Conservation (phyloP, 371 early-diverging fungal genomes). For the Apophysomyces sp. region DNA sequence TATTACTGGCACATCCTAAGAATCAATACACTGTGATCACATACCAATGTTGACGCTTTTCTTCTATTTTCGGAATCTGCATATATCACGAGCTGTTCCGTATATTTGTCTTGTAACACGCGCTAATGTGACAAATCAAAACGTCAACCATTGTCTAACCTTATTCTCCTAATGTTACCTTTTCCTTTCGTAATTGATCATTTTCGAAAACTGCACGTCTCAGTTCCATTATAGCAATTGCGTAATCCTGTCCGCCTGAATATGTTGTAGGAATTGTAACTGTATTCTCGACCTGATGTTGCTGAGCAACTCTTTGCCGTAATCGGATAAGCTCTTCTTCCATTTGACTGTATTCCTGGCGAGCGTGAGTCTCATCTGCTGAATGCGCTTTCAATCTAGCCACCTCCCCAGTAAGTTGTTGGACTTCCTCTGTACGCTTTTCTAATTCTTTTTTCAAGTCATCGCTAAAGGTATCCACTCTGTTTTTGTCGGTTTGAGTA, state of each 20-base stretch:
- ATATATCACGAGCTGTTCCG: conserved; percentile 5
- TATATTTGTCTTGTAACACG: conserved; percentile 4
- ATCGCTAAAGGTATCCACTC: not conserved
- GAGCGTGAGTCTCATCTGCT: not conserved
- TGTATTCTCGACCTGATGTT: not conserved
- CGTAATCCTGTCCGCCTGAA: not conserved
- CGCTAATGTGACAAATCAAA: not conserved
- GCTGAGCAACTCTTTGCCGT: not conserved
- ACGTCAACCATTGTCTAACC: not conserved
- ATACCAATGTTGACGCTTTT: not conserved
- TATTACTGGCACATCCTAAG: no score
- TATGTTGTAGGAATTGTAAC: not conserved
- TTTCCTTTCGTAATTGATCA: conserved; percentile 1
- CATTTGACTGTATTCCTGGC: not conserved
- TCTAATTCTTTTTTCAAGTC: not conserved
- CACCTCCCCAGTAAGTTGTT: not conserved
- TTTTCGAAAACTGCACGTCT: not conserved
- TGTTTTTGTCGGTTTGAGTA: not conserved
- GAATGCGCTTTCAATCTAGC: not conserved
- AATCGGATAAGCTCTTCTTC: not conserved
- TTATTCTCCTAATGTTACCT: not conserved
- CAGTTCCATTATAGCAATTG: not conserved
- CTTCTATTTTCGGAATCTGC: not conserved
- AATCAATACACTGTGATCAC: not conserved
- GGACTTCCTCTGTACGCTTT: not conserved